These are phyloP conservation scores for Suillus spraguei DNA, from an alignment of 768 basidiomycete genomes.

Conservation along the genomic window DNA sequence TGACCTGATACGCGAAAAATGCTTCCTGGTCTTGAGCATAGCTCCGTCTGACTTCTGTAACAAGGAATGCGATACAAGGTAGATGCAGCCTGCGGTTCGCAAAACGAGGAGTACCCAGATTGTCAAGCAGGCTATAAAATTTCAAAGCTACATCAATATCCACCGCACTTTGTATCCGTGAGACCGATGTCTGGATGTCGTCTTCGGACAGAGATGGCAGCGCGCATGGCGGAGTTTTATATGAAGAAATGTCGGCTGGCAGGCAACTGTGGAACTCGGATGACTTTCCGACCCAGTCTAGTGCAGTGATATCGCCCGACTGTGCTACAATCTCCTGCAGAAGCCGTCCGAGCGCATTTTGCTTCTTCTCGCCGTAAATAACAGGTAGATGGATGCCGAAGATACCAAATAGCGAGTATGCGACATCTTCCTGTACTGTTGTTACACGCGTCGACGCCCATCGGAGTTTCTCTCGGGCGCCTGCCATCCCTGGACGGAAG, in stretches of 20 bases:
- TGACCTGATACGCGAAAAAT: not conserved
- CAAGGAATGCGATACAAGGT: not conserved
- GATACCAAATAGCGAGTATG: not conserved
- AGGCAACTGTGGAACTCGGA: not conserved
- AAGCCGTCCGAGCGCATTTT: not conserved
- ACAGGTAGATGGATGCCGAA: not conserved
- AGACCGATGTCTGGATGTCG: not conserved
- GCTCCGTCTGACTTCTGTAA: not conserved
- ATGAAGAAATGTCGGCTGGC: not conserved
- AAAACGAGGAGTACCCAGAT: not conserved
- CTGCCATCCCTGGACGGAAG: not conserved
- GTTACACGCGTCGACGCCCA: not conserved
- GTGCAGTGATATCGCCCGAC: not conserved
- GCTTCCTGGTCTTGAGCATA: not conserved
- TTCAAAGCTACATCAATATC: not conserved
- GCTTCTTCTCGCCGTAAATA: not conserved
- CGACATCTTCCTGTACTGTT: not conserved
- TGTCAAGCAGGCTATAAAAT: not conserved
- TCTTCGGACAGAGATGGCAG: not conserved
- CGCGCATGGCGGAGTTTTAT: not conserved
- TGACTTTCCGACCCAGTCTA: not conserved
- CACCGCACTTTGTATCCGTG: not conserved
- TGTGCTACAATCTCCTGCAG: not conserved
- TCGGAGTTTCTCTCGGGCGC: not conserved
- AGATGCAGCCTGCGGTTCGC: not conserved